A percentile compares a stretch with the other conserved stretches of the same genome.
phyloP scores from a whole-genome alignment of 2,329 filamentous ascomycete species.

The Ophiocordyceps camponoti-saundersi region DNA sequence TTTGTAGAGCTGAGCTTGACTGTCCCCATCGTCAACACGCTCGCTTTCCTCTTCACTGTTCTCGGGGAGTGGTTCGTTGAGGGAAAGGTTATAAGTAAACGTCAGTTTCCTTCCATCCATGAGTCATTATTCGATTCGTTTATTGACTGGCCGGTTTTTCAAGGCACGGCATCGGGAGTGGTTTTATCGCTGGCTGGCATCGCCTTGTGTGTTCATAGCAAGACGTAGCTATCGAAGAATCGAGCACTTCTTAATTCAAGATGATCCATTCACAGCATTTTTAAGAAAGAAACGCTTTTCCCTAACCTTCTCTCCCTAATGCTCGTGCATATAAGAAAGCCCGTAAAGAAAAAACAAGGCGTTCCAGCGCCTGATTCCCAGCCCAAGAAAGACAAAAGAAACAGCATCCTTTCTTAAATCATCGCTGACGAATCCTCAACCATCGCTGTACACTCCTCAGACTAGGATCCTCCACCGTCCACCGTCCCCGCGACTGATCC shows the following conservation, averaged over 20 bases:
- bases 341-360: neutral
- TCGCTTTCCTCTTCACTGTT: constrained; percentile 93
- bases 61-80: constrained; percentile 92
- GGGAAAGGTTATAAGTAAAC: constrained; percentile 70
- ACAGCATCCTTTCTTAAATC: neutral
- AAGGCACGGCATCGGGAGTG: constrained; percentile 81
- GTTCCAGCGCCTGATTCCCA: no score
- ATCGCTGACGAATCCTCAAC: constrained; percentile 24
- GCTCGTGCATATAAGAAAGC: no score
- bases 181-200: constrained; percentile 62
- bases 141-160: neutral
- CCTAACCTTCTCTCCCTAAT: no score
- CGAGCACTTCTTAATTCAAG: neutral
- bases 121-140: constrained; percentile 1
- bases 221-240: constrained; percentile 12
- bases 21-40: constrained; percentile 84
- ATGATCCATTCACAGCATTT: neutral
- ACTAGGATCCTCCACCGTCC: constrained; percentile 45
- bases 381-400: neutral
- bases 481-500: constrained; percentile 39
- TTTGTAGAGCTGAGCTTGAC: constrained; percentile 69
- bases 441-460: constrained; percentile 40
- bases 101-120: constrained; percentile 23
- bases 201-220: constrained; percentile 64
- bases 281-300: no score